Evolutionary conservation across 1,284 basidiomycete species (phyloP).

Genomic region (Grifola frondosa): DNA sequence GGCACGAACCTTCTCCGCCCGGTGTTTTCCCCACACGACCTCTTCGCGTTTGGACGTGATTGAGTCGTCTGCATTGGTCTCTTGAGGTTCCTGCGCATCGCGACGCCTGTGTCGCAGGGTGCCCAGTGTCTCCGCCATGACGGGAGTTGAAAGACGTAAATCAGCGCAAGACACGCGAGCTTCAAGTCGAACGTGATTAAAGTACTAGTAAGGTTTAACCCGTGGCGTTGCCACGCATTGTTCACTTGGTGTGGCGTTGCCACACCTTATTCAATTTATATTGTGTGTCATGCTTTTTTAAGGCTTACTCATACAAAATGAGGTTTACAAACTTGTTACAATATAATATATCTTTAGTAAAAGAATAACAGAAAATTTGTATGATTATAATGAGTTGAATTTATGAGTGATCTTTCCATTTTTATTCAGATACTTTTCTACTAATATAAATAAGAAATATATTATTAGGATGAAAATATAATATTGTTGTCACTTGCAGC

Average conservation of each 20-base stretch:
- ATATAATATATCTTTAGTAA: no score
- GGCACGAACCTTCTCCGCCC: slow-evolving; percentile 67
- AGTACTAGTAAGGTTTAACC: slow-evolving; percentile 2
- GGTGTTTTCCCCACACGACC: slow-evolving; percentile 89
- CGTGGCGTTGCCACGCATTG: no score
- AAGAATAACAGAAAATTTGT: no score
- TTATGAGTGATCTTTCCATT: no score
- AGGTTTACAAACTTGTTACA: no score
- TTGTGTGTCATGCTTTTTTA: slow-evolving; percentile 1
- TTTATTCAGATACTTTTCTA: no score
- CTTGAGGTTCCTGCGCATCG: slow-evolving; percentile 8
- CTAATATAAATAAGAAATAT: no score
- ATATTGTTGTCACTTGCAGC: no score
- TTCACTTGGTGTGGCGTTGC: no score
- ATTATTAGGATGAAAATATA: no score
- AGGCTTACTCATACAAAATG: slow-evolving; percentile 5
- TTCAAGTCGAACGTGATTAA: neutral
- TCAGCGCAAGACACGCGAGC: slow-evolving; percentile 3
- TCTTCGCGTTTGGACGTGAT: slow-evolving; percentile 43
- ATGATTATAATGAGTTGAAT: no score
- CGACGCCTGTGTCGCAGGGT: slow-evolving; percentile 21
- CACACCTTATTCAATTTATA: slow-evolving; percentile 1
- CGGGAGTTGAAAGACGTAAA: slow-evolving; percentile 2
- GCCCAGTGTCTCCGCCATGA: slow-evolving; percentile 8
- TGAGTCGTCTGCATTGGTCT: slow-evolving; percentile 9